Evolutionary conservation across 2,329 filamentous ascomycete species (phyloP).

Genomic region (Capronia coronata): DNA sequence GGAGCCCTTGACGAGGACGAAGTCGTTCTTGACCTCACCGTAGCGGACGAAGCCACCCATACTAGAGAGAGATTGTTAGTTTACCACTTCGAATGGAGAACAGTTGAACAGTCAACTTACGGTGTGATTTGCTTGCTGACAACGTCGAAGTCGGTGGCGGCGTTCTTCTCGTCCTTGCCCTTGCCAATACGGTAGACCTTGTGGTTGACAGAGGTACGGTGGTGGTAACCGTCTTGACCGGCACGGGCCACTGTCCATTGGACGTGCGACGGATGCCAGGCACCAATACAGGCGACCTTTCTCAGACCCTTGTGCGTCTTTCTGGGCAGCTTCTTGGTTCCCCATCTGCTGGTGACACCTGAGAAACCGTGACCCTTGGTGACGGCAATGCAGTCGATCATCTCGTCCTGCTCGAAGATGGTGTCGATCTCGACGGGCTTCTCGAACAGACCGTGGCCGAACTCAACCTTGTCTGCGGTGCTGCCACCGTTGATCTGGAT

Average conservation of each 20-base stretch:
- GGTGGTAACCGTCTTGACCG: conserved; percentile 99
- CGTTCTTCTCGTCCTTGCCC: conserved; percentile 83
- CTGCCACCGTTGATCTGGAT: conserved; percentile 99
- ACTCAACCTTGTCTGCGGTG: conserved; percentile 93
- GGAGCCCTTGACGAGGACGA: conserved; percentile 94
- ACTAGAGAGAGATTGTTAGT: conserved; percentile 51
- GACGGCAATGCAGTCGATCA: conserved; percentile 98
- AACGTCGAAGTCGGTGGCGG: conserved; percentile 88
- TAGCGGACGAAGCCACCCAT: conserved; percentile 99
- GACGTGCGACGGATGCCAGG: conserved; percentile 99
- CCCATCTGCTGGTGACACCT: conserved; percentile 97
- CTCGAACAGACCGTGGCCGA: conserved; percentile 94
- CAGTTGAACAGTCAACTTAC: conserved; percentile 64
- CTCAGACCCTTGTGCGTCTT: conserved; percentile 99
- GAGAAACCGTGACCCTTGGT: conserved; percentile 99
- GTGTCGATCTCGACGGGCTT: conserved; percentile 89
- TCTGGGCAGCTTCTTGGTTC: conserved; percentile 99
- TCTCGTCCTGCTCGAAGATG: conserved; percentile 99
- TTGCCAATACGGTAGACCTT: conserved; percentile 99
- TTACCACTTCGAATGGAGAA: too few relatives aligned
- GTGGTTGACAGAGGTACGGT: conserved; percentile 99
- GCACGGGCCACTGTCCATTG: conserved; percentile 99
- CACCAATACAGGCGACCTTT: conserved; percentile 99
- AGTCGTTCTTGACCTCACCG: conserved; percentile 99
- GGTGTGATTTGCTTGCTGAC: conserved; percentile 99